phyloP scores from a whole-genome alignment of 805 yeast species.

The Schwanniomyces polymorphus region DNA sequence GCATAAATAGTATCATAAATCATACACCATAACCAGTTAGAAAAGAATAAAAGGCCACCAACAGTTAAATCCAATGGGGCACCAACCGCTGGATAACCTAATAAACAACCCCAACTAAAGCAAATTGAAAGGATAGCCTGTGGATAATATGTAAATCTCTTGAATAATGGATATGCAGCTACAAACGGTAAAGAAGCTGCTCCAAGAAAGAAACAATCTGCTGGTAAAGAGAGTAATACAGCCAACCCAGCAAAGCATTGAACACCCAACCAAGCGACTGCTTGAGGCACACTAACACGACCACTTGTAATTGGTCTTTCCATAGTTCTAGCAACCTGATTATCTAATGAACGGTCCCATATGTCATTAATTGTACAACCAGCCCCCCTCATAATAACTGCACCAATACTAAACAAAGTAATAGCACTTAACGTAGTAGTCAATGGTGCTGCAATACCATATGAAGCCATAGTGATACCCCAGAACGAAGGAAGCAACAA shows the following conservation, averaged over 20 bases:
- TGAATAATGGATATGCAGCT: constrained; percentile 87
- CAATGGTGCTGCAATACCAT: constrained; percentile 66
- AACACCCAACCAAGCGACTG: constrained; percentile 65
- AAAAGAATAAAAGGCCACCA: constrained; percentile 73
- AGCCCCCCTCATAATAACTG: constrained; percentile 93
- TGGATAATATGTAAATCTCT: constrained; percentile 94
- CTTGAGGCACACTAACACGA: constrained; percentile 68
- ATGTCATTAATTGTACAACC: constrained; percentile 96
- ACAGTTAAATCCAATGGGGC: constrained; percentile 69
- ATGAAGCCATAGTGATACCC: constrained; percentile 92
- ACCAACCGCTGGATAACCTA: constrained; percentile 97
- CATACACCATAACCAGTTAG: constrained; percentile 91
- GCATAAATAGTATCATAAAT: constrained; percentile 95
- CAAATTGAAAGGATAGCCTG: constrained; percentile 79
- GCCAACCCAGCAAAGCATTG: constrained; percentile 76
- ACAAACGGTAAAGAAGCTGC: constrained; percentile 79
- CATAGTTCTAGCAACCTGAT: constrained; percentile 82
- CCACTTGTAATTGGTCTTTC: constrained; percentile 94
- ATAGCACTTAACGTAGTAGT: constrained; percentile 60
- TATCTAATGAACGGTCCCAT: constrained; percentile 79
- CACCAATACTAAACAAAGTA: constrained; percentile 76
- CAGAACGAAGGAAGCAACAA: constrained; percentile 84
- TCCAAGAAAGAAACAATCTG: constrained; percentile 79
- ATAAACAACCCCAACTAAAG: constrained; percentile 90
- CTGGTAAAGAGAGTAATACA: constrained; percentile 70